Base-by-base conservation (phyloP, 495 filamentous ascomycete genomes). In the Oidiodendron maius region DNA sequence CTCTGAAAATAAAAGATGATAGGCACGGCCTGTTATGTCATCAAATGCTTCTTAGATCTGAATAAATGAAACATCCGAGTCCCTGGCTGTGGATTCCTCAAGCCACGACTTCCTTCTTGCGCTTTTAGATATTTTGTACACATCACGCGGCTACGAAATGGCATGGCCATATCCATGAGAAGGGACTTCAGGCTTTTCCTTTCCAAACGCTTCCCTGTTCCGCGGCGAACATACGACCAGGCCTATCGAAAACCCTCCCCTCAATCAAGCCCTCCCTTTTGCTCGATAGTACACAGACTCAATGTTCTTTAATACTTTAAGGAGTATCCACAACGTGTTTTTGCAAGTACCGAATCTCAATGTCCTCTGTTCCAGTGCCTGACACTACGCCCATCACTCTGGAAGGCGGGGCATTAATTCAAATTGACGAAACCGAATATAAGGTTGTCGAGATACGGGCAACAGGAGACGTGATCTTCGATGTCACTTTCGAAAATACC, bases 381-480 rank as follows among this genome's bases (percentile, higher is more conserved):
- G 13, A 24, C 26, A 13, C 51, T n/a, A 53, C 21, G 17, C 1
- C 37, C 28, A 12, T 18, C 32, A 18, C 44, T 18, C 13, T n/a
- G 12, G 12, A 32, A 15, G 15, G 6, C 12, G 30, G 30, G 12
- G 25, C 52, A 15, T 44, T 46, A 2, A 36, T 56, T 20, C 25
- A 23, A 12, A 44, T 47, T n/a, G 53, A 52, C 23, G 48, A 40
- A 4, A 43, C 37, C 11, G 23, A 18, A 9, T 24, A 28, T 13
- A 16, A 36, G 13, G 49, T 75, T 20, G 50, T 72, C 26, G 58
- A 62, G 18, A 73, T 84, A 32, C 70, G 64, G 4, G 50, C 67
- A 9, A 60, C 71, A 35, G 80, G 80, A 4, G 77, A 84, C 53
- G 40, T 82, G 4, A 46, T 84, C 1, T 68, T 82, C 2, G 70